Base-by-base conservation (phyloP, 75 land plant genomes). In the Selaginella moellendorffii region DNA sequence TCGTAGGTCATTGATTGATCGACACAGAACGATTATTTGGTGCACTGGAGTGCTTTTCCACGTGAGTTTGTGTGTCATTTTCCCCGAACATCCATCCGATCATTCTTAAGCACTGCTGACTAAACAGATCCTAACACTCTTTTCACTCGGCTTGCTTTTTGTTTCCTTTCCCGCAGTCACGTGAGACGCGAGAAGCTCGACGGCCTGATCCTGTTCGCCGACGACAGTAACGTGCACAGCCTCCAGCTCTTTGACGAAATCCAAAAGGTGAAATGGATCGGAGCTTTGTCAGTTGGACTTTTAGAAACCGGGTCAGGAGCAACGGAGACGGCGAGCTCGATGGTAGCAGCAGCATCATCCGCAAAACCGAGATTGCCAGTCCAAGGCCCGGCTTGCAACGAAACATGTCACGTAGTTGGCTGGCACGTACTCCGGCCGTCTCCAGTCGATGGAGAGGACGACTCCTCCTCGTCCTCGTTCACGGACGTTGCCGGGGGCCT, bases 211-310 rank as follows among this genome's bases (percentile, higher is more conserved):
- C 65, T 87, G 71, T 90, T 90, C 69, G 80, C 77, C 2, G 97
- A 90, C 63, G 97, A 90, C 30, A 90, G 92, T 71, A 90, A 87
- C 52, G 75, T 80, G 75, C 82, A 90, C 42, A 87, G 83, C 63
- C 52, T 82, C 66, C 88, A 87, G 56, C 59, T 90, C 54, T 90
- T 90, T 69, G 85, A 90, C 54, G 88, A 78, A 77, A 75, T 80
- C 19, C 97, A 90, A 53, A 69, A 68, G 29, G 80, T 87, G 60
- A 81, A 82, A 52, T 87, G 97, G 92, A 62, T 90, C 17, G 97
- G 97, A 2, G 87, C 85, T 9, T 53, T 87, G 31, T 82, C 97
- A 0, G 76, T 90, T 31, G 91, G 88, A 18, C 78, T 86, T 21
- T 76, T 87, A 64, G 18, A 78, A 77, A 72, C 72, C 46, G 14